Evolutionary conservation across 2,329 filamentous ascomycete genomes (phyloP).

Genomic region (Penicillium sumatraense): DNA sequence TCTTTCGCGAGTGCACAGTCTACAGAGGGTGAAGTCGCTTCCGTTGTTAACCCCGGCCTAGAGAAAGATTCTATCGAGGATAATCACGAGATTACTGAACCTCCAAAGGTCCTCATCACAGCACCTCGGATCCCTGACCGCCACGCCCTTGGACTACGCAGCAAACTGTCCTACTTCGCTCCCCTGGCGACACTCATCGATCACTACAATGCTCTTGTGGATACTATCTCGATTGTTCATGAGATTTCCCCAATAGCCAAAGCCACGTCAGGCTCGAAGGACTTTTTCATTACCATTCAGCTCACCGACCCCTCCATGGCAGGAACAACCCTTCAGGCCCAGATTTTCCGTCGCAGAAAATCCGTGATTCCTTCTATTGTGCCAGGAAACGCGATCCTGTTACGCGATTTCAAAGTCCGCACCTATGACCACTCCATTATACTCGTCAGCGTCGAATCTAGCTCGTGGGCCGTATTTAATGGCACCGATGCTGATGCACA

Average conservation of each 20-base stretch:
- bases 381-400: slow-evolving; percentile 48
- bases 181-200: slow-evolving; percentile 48
- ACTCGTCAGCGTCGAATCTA: slow-evolving; percentile 47
- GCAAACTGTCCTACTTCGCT: slow-evolving; percentile 48
- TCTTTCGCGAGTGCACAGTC: not conserved
- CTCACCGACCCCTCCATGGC: slow-evolving; percentile 51
- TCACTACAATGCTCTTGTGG: slow-evolving; percentile 45
- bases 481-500: slow-evolving; percentile 31
- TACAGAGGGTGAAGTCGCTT: not conserved
- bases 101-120: slow-evolving; percentile 6
- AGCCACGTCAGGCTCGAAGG: slow-evolving; percentile 43
- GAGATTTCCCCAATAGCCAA: slow-evolving; percentile 36
- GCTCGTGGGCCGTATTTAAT: slow-evolving; percentile 54
- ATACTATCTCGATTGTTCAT: slow-evolving; percentile 49
- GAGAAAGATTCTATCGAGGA: not conserved
- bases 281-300: slow-evolving; percentile 46
- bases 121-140: slow-evolving; percentile 23
- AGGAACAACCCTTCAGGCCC: slow-evolving; percentile 42
- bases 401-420: slow-evolving; percentile 52
- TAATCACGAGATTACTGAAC: not conserved
- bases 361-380: slow-evolving; percentile 41
- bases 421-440: slow-evolving; percentile 45
- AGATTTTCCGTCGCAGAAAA: slow-evolving; percentile 49
- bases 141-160: slow-evolving; percentile 43
- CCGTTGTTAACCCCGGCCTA: not conserved